Percentiles rank a stretch among this genome's conserved stretches.
phyloP scores from a whole-genome alignment of 208 protist species.

The Trypanosomatidae sp. region DNA sequence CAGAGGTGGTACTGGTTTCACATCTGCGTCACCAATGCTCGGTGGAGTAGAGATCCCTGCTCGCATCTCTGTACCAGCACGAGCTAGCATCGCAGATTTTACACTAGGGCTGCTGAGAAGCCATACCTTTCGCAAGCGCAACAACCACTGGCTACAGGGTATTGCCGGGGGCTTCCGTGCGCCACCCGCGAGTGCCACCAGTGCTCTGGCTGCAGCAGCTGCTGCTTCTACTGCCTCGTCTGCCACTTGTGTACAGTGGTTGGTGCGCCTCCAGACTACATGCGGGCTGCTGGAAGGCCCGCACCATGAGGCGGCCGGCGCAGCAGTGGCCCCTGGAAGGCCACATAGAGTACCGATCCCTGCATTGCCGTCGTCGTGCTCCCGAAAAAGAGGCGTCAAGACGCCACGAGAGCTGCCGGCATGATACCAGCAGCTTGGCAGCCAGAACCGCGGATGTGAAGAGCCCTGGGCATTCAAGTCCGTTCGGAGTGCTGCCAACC shows the following conservation, averaged over 20 bases:
- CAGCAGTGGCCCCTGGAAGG: background rate
- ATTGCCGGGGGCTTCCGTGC: background rate
- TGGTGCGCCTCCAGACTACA: background rate
- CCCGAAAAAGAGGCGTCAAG: background rate
- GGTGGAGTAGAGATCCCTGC: background rate
- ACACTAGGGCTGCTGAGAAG: conserved; percentile 11
- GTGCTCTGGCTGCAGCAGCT: background rate
- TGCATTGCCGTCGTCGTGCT: background rate
- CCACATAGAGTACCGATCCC: background rate
- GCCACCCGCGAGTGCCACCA: background rate
- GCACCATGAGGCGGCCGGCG: background rate
- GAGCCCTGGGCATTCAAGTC: background rate
- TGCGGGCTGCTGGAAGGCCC: background rate
- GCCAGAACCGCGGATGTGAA: conserved; percentile 1
- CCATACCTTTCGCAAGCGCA: conserved; percentile 26
- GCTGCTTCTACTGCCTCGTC: background rate
- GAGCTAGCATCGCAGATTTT: background rate
- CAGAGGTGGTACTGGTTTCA: background rate
- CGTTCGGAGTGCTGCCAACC: background rate
- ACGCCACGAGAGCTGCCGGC: background rate
- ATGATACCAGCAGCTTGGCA: background rate
- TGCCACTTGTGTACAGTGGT: background rate
- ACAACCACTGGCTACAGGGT: conserved; percentile 6
- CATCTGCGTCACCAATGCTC: background rate
- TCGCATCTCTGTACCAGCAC: background rate